Conservation (phyloP, 2,329 filamentous ascomycete species). For the Teratosphaeria epicoccoides region DNA sequence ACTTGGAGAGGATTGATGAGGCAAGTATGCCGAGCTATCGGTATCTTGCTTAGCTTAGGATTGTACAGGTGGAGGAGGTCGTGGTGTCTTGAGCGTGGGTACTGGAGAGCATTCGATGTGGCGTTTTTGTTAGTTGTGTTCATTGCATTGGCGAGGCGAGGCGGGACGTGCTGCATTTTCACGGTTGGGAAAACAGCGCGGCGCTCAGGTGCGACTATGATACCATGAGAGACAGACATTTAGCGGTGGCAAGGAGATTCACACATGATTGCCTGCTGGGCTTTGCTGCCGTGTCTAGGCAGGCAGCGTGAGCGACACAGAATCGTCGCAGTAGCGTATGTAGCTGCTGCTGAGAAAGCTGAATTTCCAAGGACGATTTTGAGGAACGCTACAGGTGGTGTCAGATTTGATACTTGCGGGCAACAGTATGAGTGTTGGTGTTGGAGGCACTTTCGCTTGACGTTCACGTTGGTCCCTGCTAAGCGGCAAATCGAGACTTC, state of each 20-base stretch:
- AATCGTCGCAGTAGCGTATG: too few species aligned
- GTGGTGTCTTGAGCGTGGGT: neutral
- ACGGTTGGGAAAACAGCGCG: neutral
- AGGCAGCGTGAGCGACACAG: too few species aligned
- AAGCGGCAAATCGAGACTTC: too few species aligned
- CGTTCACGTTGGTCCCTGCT: too few species aligned
- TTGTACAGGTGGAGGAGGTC: neutral
- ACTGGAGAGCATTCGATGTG: neutral
- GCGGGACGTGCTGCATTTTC: neutral
- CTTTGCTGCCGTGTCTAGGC: neutral
- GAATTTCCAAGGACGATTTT: too few species aligned
- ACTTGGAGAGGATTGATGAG: constrained; percentile 65
- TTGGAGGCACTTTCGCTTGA: too few species aligned
- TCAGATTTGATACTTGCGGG: too few species aligned
- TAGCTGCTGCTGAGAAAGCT: too few species aligned
- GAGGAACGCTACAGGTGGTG: too few species aligned
- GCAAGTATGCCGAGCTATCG: constrained; percentile 52
- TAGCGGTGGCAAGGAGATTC: neutral
- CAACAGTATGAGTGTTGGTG: too few species aligned
- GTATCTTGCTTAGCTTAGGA: constrained; percentile 51
- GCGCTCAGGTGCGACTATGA: neutral
- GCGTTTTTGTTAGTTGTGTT: too few species aligned
- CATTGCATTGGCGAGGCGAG: neutral
- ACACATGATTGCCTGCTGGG: too few species aligned
- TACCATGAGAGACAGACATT: neutral